Conservation (phyloP, 352 stramenopile genomes). For the Globisporangium cederbergense region DNA sequence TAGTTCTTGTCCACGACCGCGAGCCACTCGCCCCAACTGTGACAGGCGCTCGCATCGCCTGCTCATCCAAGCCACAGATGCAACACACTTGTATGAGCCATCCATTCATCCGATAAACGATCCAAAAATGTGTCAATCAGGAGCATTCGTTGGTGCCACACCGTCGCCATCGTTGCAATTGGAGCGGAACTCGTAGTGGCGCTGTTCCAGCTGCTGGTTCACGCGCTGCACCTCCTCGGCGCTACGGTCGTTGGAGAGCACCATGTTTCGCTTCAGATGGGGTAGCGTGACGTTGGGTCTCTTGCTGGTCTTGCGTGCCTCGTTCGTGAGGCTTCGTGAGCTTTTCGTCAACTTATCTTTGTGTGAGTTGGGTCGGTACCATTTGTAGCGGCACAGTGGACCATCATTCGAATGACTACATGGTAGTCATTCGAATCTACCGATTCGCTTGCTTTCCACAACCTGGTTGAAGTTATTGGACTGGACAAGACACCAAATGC, state of each 20-base stretch:
- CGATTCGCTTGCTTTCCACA: too few relatives aligned
- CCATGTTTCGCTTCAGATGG: constrained; percentile 22
- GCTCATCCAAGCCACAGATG: neutral
- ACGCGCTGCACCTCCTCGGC: constrained; percentile 67
- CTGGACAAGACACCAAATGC: too few relatives aligned
- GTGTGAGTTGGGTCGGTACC: neutral
- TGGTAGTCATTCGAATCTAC: neutral
- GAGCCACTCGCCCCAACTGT: constrained; percentile 86
- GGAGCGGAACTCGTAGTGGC: constrained; percentile 85
- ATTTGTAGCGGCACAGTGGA: neutral
- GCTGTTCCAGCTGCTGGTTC: constrained; percentile 83
- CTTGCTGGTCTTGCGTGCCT: neutral
- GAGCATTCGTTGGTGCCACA: constrained; percentile 4
- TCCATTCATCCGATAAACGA: neutral
- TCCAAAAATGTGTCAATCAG: neutral
- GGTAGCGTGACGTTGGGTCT: neutral
- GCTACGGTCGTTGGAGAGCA: constrained; percentile 37
- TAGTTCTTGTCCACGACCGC: constrained; percentile 88
- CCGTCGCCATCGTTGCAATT: constrained; percentile 83
- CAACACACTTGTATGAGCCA: neutral
- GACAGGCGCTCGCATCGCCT: constrained; percentile 80
- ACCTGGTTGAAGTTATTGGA: too few relatives aligned
- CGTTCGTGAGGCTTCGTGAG: neutral
- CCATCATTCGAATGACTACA: neutral
- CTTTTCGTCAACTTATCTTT: constrained; percentile 3